These are phyloP conservation scores for Blastocystis sp. DNA, from an alignment of 352 stramenopile species.

Conservation along the genomic window DNA sequence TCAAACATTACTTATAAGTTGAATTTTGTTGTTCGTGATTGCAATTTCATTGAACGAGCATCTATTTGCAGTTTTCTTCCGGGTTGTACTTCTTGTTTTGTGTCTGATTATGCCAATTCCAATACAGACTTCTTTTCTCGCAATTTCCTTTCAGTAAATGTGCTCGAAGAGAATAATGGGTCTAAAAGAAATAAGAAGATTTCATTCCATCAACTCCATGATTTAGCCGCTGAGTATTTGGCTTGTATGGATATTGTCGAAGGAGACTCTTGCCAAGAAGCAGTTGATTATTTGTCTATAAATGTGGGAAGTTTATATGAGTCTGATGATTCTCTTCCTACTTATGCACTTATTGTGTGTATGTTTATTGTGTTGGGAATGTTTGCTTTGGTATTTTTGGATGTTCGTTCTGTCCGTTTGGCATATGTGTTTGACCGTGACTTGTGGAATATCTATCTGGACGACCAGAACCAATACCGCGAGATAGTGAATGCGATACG, in stretches of 20 bases:
- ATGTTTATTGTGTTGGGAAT: background rate
- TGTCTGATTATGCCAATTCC: background rate
- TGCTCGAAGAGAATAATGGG: background rate
- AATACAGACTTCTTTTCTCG: background rate
- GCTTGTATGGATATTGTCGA: background rate
- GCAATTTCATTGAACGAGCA: background rate
- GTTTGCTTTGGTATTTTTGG: background rate
- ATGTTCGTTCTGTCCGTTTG: background rate
- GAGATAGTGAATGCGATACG: background rate
- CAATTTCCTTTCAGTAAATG: background rate
- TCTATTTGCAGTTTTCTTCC: slow-evolving; percentile 4
- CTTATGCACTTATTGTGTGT: background rate
- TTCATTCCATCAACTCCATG: background rate
- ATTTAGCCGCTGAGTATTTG: background rate
- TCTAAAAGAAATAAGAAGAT: background rate
- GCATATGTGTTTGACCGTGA: background rate
- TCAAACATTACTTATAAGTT: background rate
- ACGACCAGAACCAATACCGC: background rate
- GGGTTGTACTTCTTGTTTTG: background rate
- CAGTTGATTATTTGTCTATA: background rate
- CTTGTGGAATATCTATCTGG: slow-evolving; percentile 39
- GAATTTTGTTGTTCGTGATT: background rate
- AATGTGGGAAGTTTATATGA: background rate
- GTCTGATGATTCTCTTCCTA: background rate
- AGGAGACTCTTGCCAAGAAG: background rate